Conservation (phyloP, 2,329 filamentous ascomycete genomes). For the Furcasterigmium furcatum region DNA sequence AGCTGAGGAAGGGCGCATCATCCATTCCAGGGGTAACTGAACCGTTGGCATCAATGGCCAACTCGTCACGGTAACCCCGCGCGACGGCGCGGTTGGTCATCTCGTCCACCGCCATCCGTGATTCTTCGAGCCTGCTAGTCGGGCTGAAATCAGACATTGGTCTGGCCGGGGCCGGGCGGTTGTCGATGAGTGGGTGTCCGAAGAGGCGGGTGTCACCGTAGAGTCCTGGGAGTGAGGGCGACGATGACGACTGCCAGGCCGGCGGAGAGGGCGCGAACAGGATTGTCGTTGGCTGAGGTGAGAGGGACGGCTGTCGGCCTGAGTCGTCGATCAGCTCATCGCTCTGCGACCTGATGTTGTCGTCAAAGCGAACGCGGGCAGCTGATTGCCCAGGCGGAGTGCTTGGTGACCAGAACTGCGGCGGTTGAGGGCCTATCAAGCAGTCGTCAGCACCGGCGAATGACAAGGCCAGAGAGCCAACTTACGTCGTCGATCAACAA, state of each 20-base stretch:
- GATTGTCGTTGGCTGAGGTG: constrained; percentile 29
- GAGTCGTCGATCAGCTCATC: constrained; percentile 16
- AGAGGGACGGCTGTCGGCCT: constrained; percentile 21
- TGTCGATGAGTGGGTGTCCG: constrained; percentile 23
- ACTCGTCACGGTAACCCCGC: constrained; percentile 45
- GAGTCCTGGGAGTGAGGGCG: constrained; percentile 21
- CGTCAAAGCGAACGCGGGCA: constrained; percentile 10
- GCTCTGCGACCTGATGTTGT: constrained; percentile 10
- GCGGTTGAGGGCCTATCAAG: constrained; percentile 12
- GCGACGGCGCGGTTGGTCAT: constrained; percentile 12
- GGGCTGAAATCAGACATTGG: constrained; percentile 3
- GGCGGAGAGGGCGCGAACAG: constrained; percentile 36
- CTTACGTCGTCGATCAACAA: constrained; percentile 2
- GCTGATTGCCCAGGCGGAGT: constrained; percentile 17
- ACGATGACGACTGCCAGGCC: constrained; percentile 9
- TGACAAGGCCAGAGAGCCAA: not conserved
- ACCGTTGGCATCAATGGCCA: constrained; percentile 42
- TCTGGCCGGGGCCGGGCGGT: constrained; percentile 21
- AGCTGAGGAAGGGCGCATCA: constrained; percentile 83
- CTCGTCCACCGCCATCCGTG: constrained; percentile 17
- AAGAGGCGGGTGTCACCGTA: constrained; percentile 40
- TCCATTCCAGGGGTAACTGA: constrained; percentile 74
- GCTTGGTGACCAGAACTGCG: constrained; percentile 14
- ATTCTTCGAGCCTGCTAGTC: not conserved
- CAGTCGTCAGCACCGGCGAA: constrained; percentile 11